Base-by-base conservation (phyloP, 331 rosid species). In the Acacia pycnantha region DNA sequence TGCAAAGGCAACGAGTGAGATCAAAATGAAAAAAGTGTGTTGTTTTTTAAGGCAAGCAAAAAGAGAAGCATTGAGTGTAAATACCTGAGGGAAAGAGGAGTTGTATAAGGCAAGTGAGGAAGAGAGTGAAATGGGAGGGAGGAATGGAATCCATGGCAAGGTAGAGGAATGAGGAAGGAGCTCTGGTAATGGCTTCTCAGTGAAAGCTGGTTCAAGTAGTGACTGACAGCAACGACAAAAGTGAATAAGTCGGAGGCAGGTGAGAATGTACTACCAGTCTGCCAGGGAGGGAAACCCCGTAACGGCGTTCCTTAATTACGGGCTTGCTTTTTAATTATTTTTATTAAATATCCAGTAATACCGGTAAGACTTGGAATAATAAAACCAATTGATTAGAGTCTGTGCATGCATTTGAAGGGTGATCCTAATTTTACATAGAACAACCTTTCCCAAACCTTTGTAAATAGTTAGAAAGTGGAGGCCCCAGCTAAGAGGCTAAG, bases 61-160 rank as follows among this genome's bases (percentile, higher is more conserved):
- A 7, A 73, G 75, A 1, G n/a, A 43, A 70, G 74, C 74, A 41
- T 37, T 9, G 4, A 11, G 43, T 21, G 22, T 15, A 11, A 40
- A 73, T 87, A 88, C 92, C 92, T 73, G 16, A 31, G 37, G 62
- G 46, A 72, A 87, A 71, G 79, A 88, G 6, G 4, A 91, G 83
- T 8, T 79, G 50, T 40, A 86, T 66, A 2, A 82, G 21, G 19
- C 71, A 22, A 41, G 44, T 41, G 66, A 82, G 69, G 43, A 77
- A 43, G 76, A 72, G n/a, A 33, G 81, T 18, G 81, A 35, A 44
- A 3, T 27, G 70, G 44, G 11, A 18, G 3, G 19, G 41, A 18
- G 81, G 54, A 15, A 16, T 59, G 59, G 24, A 22, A 47, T 22
- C 85, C 94, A 90, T 65, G 70, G 43, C 15, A 4, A 11, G 22